phyloP scores from a whole-genome alignment of 306 rosid species.

The Vigna reflexopilosa region DNA sequence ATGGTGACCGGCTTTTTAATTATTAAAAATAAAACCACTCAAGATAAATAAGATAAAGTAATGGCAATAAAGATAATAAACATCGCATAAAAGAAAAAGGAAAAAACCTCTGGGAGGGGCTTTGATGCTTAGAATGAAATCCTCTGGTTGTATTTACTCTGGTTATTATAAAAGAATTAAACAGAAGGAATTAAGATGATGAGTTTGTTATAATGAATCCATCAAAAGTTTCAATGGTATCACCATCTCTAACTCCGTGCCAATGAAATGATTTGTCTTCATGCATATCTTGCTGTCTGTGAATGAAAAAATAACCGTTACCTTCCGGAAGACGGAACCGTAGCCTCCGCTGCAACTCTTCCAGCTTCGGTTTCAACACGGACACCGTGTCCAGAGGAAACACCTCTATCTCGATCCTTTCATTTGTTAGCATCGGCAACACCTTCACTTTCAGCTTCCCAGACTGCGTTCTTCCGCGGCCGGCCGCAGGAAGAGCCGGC shows the following conservation, averaged over 20 bases:
- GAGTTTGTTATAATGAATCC: background rate
- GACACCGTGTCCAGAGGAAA: background rate
- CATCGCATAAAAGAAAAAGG: too few relatives aligned
- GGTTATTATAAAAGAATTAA: too few relatives aligned
- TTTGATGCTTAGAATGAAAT: too few relatives aligned
- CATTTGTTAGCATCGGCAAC: background rate
- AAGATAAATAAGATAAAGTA: too few relatives aligned
- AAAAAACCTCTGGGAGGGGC: too few relatives aligned
- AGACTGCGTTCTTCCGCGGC: background rate
- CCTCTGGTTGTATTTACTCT: too few relatives aligned
- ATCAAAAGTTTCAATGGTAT: background rate
- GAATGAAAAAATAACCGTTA: background rate
- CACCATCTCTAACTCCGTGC: background rate
- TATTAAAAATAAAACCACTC: too few relatives aligned
- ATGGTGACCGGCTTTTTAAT: too few relatives aligned
- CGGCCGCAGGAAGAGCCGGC: background rate
- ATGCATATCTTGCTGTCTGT: background rate
- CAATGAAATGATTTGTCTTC: background rate
- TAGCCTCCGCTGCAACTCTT: background rate
- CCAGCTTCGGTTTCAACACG: background rate
- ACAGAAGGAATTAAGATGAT: too few relatives aligned
- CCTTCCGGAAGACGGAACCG: background rate
- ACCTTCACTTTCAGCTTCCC: background rate
- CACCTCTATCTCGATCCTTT: background rate
- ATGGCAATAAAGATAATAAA: too few relatives aligned